phyloP scores from a whole-genome alignment of 768 basidiomycete species.

The Porpolomopsis calyptriformis region DNA sequence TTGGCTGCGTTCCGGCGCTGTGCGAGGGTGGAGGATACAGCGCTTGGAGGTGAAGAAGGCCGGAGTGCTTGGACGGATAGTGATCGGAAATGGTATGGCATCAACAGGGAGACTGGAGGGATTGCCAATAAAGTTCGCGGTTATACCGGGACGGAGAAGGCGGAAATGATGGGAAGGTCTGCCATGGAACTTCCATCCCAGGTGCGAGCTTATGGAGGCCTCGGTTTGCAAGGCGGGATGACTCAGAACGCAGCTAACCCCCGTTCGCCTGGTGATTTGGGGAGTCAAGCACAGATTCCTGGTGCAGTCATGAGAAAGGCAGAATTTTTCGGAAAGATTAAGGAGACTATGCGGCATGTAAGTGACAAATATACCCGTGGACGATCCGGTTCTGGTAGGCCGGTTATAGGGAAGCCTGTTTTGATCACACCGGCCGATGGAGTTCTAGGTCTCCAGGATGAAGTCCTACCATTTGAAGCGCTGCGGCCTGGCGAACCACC shows the following conservation, averaged over 20 bases:
- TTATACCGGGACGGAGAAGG: slow-evolving; percentile 23
- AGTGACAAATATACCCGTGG: slow-evolving; percentile 46
- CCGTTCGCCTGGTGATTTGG: slow-evolving; percentile 17
- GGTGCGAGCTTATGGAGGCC: slow-evolving; percentile 8
- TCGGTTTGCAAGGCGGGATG: slow-evolving; percentile 41
- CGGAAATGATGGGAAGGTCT: slow-evolving; percentile 15
- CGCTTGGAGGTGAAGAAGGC: slow-evolving; percentile 49
- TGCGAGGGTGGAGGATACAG: slow-evolving; percentile 49
- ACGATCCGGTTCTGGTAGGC: slow-evolving; percentile 26
- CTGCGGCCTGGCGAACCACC: slow-evolving; percentile 21
- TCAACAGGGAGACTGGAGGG: slow-evolving; percentile 27
- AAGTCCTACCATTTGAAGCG: slow-evolving; percentile 18
- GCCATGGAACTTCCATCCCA: slow-evolving; percentile 10
- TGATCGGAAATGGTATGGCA: slow-evolving; percentile 62
- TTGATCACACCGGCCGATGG: slow-evolving; percentile 18
- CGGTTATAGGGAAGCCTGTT: slow-evolving; percentile 52
- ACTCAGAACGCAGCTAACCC: slow-evolving; percentile 30
- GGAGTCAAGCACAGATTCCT: slow-evolving; percentile 28
- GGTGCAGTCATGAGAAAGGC: slow-evolving; percentile 53
- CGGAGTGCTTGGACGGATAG: slow-evolving; percentile 47
- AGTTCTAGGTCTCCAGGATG: neutral
- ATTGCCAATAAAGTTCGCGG: slow-evolving; percentile 16
- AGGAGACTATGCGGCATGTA: slow-evolving; percentile 54
- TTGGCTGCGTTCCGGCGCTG: slow-evolving; percentile 48
- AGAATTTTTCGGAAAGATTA: slow-evolving; percentile 57